Evolutionary conservation across 495 filamentous ascomycete genomes (phyloP), one percentile per base, ranked within the genome.

Genomic region (Elasticomyces elasticus): DNA sequence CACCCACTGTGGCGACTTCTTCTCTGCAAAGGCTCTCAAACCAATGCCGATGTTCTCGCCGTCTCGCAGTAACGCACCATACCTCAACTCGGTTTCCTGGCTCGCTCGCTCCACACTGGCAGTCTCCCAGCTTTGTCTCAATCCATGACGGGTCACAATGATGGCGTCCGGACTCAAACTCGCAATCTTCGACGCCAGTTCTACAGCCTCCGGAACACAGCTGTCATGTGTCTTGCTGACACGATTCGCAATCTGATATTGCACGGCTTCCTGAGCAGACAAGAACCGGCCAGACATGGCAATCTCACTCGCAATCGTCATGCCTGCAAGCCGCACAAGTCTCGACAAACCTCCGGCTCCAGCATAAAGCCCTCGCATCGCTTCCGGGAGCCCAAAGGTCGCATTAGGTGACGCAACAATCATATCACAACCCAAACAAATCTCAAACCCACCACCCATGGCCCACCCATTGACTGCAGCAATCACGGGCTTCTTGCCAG

Each of bases 1-100:
- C 63, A 75, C 75, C 86, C 88, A 92, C 49, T 69, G 73, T 20
- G 85, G 78, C 66, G 77, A 72, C 69, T 86, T 74, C 70, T 81
- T 89, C 77, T 89, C 87, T 55, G 86, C 81, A 79, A 94, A 94
- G 52, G 83, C 84, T 69, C 66, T 74, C 40, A 92, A 74, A 0
- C 87, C 88, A 70, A 94, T 88, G 53, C 69, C 75, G 64, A 87
- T 82, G 71, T 92, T 92, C 60, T 82, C 78, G 15, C 85, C 86
- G 20, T 63, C 71, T 38, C 82, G 70, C 51, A 94, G 72, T 54
- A 67, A 67, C 50, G 61, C 66, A 62, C 79, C 89, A 76, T 80
- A 76, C 3, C 76, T 75, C 58, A 76, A 71, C 37, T 74, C 71
- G 59, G 87, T 61, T 28, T 74, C 61, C 56, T 76, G 72, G 23